Base-by-base conservation (phyloP, 108 stramenopile species). In the Nannochloropsis granulata region DNA sequence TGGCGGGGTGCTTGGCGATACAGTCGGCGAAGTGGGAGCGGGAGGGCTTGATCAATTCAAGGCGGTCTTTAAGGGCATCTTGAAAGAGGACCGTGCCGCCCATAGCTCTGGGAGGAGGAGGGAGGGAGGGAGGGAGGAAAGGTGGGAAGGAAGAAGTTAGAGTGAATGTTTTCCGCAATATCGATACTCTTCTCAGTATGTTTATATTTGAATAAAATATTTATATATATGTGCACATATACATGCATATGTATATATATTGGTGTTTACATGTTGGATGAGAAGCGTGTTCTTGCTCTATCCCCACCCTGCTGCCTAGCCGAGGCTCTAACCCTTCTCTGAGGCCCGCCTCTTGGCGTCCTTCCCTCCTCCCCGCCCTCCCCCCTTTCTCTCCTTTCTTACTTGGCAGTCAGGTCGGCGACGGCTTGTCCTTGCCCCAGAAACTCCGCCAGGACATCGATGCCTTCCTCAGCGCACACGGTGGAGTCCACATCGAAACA, bases 401-500 rank as follows among this genome's bases (percentile, higher is more conserved):
- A 93, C 90, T 82, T 91, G 43, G 85, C 84, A 14, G 98, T 99
- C 89, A 94, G 91, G 0, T 91, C 96, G 0, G 96, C 92, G 0
- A 98, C 97, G 56, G 91, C 94, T 82, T 95, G 91, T 43, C 96
- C 97, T 78, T 93, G 94, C 14, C 97, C 97, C 26, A 95, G 90
- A 82, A 92, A 94, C 12, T 91, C 97, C 43, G 99, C 99, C n/a
- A 99, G 91, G 24, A 96, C 96, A 88, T 99, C 97, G 87, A 99
- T 97, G 23, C 99, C 99, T 88, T 99, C 97, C 84, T 97, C 97
- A 13, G 86, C 85, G 85, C 96, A 93, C 8, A 99, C 96, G 19
- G 99, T 99, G 83, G 93, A 94, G 89, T 99, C 99, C 7, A 98
- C 97, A 87, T 98, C 92, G 85, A 99, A 99, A 90, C 97, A 99